Base-by-base conservation (phyloP, 129 eudicot species). In the Saussurea involucrata region DNA sequence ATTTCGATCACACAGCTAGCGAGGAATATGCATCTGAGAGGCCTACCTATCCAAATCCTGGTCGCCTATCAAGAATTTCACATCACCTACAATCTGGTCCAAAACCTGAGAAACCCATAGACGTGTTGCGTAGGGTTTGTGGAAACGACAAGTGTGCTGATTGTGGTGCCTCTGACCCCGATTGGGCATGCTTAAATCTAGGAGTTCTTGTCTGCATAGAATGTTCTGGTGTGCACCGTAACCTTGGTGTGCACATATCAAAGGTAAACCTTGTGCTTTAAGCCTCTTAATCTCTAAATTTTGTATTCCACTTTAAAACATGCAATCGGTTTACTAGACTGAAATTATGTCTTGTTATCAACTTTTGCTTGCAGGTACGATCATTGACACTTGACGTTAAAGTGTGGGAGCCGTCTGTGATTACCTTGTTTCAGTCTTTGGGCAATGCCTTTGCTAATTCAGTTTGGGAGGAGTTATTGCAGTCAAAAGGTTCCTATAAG, bases 341-440 rank as follows among this genome's bases (percentile, higher is more conserved):
- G 12, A 42, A 66, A 29, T 18, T 66, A 63, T 24, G 32, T 34
- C 27, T 77, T 78, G 46, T 60, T 66, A 22, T 44, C 64, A 72
- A 42, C 46, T 22, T 68, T 24, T 24, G 63, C 28, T 49, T 73
- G 57, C 87, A 94, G 98, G 98, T 94, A 61, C 93, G 98, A 25
- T 94, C 98, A 8, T 83, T 94, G 71, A 94, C 97, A 9, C 98
- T 94, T 77, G 98, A 94, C 83, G 97, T 94, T 13, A 94, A 88
- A 86, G 97, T 94, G 73, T 94, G 98, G 98, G 98, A 94, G 86
- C 97, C 97, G n/a, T 91, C 98, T 32, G 98, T 94, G 49, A 84
- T 94, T 66, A 84, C 86, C 72, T 81, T 94, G 85, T 94, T 94
- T 88, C 98, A 94, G 85, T 87, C 96, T 65, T 75, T 94, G 85